phyloP scores from a whole-genome alignment of 2,329 filamentous ascomycete species.

The Dendryphion nanum region DNA sequence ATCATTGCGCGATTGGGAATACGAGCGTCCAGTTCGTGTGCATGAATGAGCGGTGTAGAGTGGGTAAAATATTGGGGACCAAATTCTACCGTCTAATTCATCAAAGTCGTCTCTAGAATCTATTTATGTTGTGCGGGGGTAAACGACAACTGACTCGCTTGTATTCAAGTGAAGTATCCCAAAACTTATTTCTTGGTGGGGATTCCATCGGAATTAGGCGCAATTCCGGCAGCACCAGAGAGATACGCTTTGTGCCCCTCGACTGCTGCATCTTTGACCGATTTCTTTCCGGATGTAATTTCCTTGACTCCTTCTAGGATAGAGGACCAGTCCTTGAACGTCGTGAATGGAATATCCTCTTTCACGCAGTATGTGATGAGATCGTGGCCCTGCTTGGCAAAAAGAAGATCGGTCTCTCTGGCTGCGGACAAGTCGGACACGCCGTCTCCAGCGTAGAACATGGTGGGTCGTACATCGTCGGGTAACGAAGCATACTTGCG shows the following conservation, averaged over 20 bases:
- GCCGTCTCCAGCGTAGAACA: constrained; percentile 95
- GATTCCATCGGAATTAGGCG: no score
- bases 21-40: no score
- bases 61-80: no score
- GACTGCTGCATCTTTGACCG: constrained; percentile 67
- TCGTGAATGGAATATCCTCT: constrained; percentile 81
- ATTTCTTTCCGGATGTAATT: constrained; percentile 69
- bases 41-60: no score
- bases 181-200: no score
- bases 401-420: constrained; percentile 86
- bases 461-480: constrained; percentile 65
- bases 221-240: constrained; percentile 44
- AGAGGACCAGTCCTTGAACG: constrained; percentile 79
- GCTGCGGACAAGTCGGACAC: constrained; percentile 91
- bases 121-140: not conserved
- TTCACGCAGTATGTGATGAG: constrained; percentile 83
- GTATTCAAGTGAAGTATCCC: no score
- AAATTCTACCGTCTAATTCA: no score
- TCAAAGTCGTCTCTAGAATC: no score
- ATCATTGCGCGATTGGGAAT: no score
- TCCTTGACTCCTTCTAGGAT: constrained; percentile 75
- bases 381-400: constrained; percentile 89
- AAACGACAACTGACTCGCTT: no score
- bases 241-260: constrained; percentile 50
- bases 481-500: constrained; percentile 79